Evolutionary conservation across 768 basidiomycete genomes (phyloP).

Genomic region (Coprinellus micaceus): DNA sequence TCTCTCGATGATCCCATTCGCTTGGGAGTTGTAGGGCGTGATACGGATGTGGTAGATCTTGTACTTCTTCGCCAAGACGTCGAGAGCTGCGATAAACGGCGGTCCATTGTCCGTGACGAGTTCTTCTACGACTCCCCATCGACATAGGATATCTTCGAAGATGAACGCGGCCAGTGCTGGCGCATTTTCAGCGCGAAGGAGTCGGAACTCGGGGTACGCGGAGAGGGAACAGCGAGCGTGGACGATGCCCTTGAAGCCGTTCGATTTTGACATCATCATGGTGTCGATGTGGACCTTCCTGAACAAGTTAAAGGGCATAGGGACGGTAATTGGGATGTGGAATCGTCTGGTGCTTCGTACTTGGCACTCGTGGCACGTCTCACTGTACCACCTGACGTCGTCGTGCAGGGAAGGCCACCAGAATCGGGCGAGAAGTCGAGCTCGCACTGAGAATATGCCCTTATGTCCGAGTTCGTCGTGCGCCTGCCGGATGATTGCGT

Average conservation of each 20-base stretch:
- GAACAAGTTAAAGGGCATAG: conserved; percentile 24
- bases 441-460: conserved; percentile 19
- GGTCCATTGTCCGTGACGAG: conserved; percentile 32
- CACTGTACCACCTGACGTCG: conserved; percentile 29
- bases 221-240: conserved; percentile 22
- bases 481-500: conserved; percentile 15
- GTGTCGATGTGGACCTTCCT: conserved; percentile 23
- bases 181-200: conserved; percentile 20
- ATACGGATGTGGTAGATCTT: conserved; percentile 36
- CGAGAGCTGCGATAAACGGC: conserved; percentile 21
- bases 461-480: conserved; percentile 28
- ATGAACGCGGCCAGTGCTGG: conserved; percentile 21
- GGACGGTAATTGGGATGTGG: conserved; percentile 23
- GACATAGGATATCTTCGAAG: conserved; percentile 28
- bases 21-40: conserved; percentile 37
- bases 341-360: conserved; percentile 17
- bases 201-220: conserved; percentile 18
- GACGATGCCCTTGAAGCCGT: conserved; percentile 22
- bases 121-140: conserved; percentile 31
- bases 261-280: conserved; percentile 22
- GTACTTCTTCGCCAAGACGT: conserved; percentile 18
- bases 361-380: conserved; percentile 31
- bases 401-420: conserved; percentile 26
- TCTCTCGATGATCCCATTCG: conserved; percentile 33
- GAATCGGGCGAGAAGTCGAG: conserved; percentile 17